Conservation (phyloP, 2,329 filamentous ascomycete genomes). For the Zymoseptoria ardabiliae region DNA sequence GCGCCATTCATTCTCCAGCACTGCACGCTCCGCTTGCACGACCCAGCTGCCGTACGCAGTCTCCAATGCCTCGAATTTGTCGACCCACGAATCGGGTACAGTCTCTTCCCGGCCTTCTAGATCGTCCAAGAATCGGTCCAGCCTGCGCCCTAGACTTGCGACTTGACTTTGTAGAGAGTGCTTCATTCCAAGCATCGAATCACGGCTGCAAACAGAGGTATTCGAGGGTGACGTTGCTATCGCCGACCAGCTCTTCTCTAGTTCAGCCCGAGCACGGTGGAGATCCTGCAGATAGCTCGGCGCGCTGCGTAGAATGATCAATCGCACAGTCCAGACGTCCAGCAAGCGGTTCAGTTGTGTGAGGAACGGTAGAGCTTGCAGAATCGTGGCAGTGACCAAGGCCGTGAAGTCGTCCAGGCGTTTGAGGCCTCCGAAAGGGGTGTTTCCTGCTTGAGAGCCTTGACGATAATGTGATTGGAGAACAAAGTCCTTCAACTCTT, state of each 20-base stretch:
- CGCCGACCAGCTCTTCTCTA: slow-evolving; percentile 60
- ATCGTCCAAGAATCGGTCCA: slow-evolving; percentile 81
- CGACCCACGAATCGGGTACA: slow-evolving; percentile 79
- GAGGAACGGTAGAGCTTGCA: slow-evolving; percentile 79
- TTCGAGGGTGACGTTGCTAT: slow-evolving; percentile 34
- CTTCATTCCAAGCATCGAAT: slow-evolving; percentile 33
- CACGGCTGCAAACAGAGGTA: slow-evolving; percentile 14
- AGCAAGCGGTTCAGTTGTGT: slow-evolving; percentile 67
- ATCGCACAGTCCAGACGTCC: slow-evolving; percentile 67
- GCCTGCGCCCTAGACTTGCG: slow-evolving; percentile 57
- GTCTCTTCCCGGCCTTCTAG: slow-evolving; percentile 79
- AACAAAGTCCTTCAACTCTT: slow-evolving; percentile 85
- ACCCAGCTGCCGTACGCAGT: slow-evolving; percentile 73
- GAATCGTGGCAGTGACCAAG: slow-evolving; percentile 79
- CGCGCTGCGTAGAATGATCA: slow-evolving; percentile 66
- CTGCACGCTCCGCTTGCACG: slow-evolving; percentile 64
- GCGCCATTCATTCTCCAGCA: slow-evolving; percentile 56
- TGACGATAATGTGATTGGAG: slow-evolving; percentile 66
- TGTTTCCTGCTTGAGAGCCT: slow-evolving; percentile 34
- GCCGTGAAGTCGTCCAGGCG: slow-evolving; percentile 80
- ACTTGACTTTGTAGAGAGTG: slow-evolving; percentile 61
- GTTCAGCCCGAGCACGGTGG: slow-evolving; percentile 54
- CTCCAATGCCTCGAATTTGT: slow-evolving; percentile 75
- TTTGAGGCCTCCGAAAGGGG: slow-evolving; percentile 31
- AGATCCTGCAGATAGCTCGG: slow-evolving; percentile 62